Evolutionary conservation across 306 rosid genomes (phyloP), one percentile per base, ranked within the genome.

Genomic region (Mimosa pudica): DNA sequence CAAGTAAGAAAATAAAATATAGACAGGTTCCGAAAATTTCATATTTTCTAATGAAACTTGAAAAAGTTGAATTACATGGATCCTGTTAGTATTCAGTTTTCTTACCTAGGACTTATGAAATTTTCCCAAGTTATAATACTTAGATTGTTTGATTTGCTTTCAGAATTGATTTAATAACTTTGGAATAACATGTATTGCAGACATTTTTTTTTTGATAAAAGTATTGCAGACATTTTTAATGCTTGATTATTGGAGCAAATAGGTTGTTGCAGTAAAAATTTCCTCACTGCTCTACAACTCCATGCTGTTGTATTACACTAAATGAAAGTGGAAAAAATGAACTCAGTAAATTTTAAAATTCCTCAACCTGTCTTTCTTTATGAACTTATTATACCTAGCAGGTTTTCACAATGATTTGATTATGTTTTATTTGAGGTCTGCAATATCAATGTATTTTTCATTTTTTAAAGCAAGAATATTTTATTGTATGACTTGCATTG

Each of bases 391-490:
- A 63, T 30, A 46, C 48, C 52, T 49, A 48, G 41, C 20, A 38
- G 2, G 16, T 65, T 18, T 77, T 38, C 32, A 10, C 64, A 38
- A 35, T 51, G 13, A 18, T 65, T 49, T 66, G 74, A 49, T 51
- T 7, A 14, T 49, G 51, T 75, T 30, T 24, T 70, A 61, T 30
- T 68, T 63, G 73, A 36, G 69, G 51, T 52, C 54, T 61, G 5
- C 48, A 70, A 75, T 63, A 75, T 62, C 70, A 8, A 68, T 61
- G 57, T 46, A 71, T 71, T 0, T 70, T 79, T 66, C 77, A 61
- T 74, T 73, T 41, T 41, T 24, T 83, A 52, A 0, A 55, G 6
- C n/a, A 32, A 49, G 41, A 18, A 75, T 32, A 57, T 78, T 58
- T 60, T 48, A 20, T 30, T 61, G 75, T 79, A 45, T 17, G 6